A percentile compares a stretch with the other conserved stretches of the same genome.
phyloP scores from a whole-genome alignment of 768 basidiomycete genomes.

The Leccinum subgranulosum region DNA sequence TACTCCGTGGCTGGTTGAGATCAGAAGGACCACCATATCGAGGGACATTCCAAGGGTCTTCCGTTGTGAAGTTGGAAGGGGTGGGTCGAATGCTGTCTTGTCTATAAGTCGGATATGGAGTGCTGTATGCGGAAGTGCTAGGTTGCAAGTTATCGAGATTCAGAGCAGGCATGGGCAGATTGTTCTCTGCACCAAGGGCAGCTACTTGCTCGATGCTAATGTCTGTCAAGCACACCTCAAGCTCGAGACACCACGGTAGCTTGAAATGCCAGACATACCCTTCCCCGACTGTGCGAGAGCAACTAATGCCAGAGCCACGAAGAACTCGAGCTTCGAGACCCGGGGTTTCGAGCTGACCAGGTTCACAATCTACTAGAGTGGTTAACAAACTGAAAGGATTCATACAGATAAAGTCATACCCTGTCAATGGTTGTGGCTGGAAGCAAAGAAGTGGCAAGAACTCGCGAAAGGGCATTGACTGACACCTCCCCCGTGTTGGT shows the following conservation, averaged over 20 bases:
- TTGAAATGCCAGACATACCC: conserved; percentile 42
- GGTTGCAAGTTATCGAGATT: conserved; percentile 58
- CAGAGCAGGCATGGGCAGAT: conserved; percentile 70
- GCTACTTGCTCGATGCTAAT: conserved; percentile 82
- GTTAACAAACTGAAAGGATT: conserved; percentile 1
- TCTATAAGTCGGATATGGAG: conserved; percentile 39
- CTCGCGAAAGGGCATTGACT: conserved; percentile 76
- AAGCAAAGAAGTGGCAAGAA: conserved; percentile 72
- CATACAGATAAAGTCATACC: conserved; percentile 37
- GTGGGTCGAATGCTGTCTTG: conserved; percentile 45
- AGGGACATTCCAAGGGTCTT: conserved; percentile 64
- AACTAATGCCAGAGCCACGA: conserved; percentile 84
- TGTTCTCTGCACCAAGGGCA: conserved; percentile 71
- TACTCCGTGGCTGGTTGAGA: conserved; percentile 20
- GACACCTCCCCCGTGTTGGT: conserved; percentile 72
- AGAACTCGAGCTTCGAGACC: conserved; percentile 88
- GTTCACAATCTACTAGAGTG: conserved; percentile 70
- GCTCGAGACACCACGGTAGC: not conserved
- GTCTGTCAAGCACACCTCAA: conserved; percentile 41
- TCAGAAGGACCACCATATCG: conserved; percentile 27
- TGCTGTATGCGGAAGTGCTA: conserved; percentile 48
- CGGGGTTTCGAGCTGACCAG: conserved; percentile 77
- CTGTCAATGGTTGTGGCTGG: conserved; percentile 82
- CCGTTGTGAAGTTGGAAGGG: conserved; percentile 52
- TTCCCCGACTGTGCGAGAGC: conserved; percentile 81